Conservation (phyloP, 2,329 filamentous ascomycete species). For the Periconia sp. region DNA sequence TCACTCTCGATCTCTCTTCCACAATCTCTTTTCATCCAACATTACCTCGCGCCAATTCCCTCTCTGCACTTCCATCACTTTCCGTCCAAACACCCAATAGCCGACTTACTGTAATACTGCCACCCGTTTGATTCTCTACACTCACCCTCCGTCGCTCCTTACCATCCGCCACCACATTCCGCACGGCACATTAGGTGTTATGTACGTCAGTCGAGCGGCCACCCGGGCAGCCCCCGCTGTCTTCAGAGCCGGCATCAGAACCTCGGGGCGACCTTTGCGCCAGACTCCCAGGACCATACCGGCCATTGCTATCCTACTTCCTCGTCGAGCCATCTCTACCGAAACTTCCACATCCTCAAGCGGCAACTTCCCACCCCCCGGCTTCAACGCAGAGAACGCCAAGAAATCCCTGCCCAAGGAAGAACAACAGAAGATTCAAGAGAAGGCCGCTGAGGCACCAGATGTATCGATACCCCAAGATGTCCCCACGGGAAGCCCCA, state of each 20-base stretch:
- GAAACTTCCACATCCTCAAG: constrained; percentile 56
- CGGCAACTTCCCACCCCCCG: constrained; percentile 73
- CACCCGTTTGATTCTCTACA: background rate
- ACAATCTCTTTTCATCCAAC: constrained; percentile 17
- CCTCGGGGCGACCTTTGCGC: constrained; percentile 43
- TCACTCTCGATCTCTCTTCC: background rate
- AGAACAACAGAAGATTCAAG: constrained; percentile 34
- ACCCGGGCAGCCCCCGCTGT: constrained; percentile 51
- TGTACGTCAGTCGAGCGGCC: constrained; percentile 50
- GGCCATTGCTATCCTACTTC: constrained; percentile 61
- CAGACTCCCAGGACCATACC: constrained; percentile 54
- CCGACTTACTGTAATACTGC: background rate
- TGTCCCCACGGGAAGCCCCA: constrained; percentile 47
- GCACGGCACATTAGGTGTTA: constrained; percentile 29
- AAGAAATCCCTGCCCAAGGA: constrained; percentile 77
- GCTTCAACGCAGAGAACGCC: constrained; percentile 87
- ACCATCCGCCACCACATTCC: constrained; percentile 13
- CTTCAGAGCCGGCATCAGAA: constrained; percentile 47
- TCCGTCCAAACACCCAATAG: background rate
- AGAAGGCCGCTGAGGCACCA: constrained; percentile 28
- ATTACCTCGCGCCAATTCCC: constrained; percentile 9
- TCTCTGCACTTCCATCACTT: constrained; percentile 6
- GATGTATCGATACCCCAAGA: constrained; percentile 40
- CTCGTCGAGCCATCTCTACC: constrained; percentile 57
- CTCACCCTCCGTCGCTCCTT: constrained; percentile 16